Evolutionary conservation across 2,329 filamentous ascomycete genomes (phyloP).

Genomic region (Sphaerulina musiva): DNA sequence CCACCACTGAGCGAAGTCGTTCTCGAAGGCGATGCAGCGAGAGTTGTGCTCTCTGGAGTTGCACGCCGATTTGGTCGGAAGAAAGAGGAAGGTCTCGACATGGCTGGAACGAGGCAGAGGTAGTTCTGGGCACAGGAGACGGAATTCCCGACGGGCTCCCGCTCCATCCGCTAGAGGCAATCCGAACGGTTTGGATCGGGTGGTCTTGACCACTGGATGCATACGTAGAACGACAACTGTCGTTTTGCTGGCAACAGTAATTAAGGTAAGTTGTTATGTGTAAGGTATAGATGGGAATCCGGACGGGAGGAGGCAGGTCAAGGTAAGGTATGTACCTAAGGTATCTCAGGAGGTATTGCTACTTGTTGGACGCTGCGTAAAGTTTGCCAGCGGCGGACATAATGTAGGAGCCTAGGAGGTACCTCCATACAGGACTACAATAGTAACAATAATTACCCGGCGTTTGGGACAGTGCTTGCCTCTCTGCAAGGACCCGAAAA

Average conservation of each 20-base stretch:
- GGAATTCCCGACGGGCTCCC: background rate
- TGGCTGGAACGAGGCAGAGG: constrained; percentile 4
- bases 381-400: too few species aligned
- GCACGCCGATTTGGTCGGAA: constrained; percentile 16
- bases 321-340: background rate
- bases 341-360: too few species aligned
- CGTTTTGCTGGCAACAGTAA: background rate
- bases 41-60: constrained; percentile 1
- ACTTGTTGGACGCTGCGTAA: too few species aligned
- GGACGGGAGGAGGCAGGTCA: background rate
- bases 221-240: background rate
- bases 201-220: background rate
- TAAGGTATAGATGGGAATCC: background rate
- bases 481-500: background rate
- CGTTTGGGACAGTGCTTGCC: too few species aligned
- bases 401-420: too few species aligned
- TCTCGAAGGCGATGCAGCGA: constrained; percentile 12
- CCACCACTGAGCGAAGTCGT: constrained; percentile 9
- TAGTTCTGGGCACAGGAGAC: too few species aligned
- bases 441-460: too few species aligned
- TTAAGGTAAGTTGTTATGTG: background rate
- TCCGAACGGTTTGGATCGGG: background rate
- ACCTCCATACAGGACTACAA: too few species aligned
- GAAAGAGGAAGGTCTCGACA: constrained; percentile 20
- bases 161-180: background rate